Conservation (phyloP, 805 yeast species). For the Tetrapisispora pingtungensis region DNA sequence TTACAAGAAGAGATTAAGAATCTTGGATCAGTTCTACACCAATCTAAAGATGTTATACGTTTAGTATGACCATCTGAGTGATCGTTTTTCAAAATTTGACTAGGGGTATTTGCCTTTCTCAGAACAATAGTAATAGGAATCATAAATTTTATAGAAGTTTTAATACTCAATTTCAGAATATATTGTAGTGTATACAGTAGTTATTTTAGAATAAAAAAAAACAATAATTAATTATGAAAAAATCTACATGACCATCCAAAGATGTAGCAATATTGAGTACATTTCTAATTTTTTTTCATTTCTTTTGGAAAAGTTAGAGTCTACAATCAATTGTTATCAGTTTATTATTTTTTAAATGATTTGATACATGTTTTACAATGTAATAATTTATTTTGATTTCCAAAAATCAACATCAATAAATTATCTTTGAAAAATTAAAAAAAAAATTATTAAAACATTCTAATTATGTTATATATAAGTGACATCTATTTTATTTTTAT, state of each 20-base stretch:
- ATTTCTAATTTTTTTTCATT: too few relatives aligned
- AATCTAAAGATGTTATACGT: constrained; percentile 82
- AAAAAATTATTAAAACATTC: too few relatives aligned
- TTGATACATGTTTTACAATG: too few relatives aligned
- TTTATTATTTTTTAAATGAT: too few relatives aligned
- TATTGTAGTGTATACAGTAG: neutral
- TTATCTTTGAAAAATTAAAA: too few relatives aligned
- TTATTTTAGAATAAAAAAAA: too few relatives aligned
- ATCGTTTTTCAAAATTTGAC: too few relatives aligned
- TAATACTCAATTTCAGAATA: neutral
- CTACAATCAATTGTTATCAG: too few relatives aligned
- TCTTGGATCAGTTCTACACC: constrained; percentile 78
- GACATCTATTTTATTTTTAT: neutral
- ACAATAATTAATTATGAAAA: too few relatives aligned
- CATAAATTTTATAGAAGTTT: neutral
- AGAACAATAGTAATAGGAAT: too few relatives aligned
- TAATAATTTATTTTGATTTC: neutral
- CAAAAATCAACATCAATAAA: neutral
- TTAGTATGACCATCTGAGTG: constrained; percentile 57
- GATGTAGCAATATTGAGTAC: neutral
- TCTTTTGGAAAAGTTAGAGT: too few relatives aligned
- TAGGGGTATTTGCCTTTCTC: too few relatives aligned
- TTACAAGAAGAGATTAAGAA: constrained; percentile 80
- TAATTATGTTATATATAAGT: neutral
- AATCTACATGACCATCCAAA: neutral